Base-by-base conservation (phyloP, 805 yeast species). In the Kazachstania psychrophila region DNA sequence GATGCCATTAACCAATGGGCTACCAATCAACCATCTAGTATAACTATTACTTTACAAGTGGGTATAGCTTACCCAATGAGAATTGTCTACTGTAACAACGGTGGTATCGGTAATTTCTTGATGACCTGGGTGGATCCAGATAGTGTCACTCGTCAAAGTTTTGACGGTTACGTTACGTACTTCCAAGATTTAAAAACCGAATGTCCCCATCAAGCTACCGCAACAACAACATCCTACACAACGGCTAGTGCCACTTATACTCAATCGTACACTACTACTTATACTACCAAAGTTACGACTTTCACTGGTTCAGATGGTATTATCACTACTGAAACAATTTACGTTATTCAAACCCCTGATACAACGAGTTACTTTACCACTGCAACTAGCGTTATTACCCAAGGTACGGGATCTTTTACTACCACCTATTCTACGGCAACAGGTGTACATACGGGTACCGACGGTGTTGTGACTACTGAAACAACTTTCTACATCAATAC, bases 331-430 rank as follows among this genome's bases (percentile, higher is more conserved):
- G 34, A 38, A 28, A 45, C 48, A 1, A 32, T 40, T 22, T 44
- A 37, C 22, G 32, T 31, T 16, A 32, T 45, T 23, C 37, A 38
- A 18, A 40, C 44, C 8, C 48, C 48, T 5, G 18, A 16, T 7
- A 12, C 26, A 9, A 12, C 84, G 6, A 26, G 28, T 10, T 14
- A 17, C 8, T 17, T 16, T 1, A 23, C 14, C 3, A 28, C 31
- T 6, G 23, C 23, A 6, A 28, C 31, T 1, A 28, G 23, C 18
- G 19, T 28, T 14, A 17, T n/a, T 19, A 28, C 31, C 3, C 15
- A 17, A 16, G 31, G 31, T 5, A 19, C 22, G 9, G 31, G n/a
- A n/a, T 12, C 31, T 9, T 8, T 12, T n/a, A 28, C 23, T 14
- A 16, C 31, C 12, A 28, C 31, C 6, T 28, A 28, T n/a, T 28